A percentile compares a stretch with the other conserved stretches of the same genome.
Conservation (phyloP, 2,329 filamentous ascomycete species). For the Chaetomium strumarium region DNA sequence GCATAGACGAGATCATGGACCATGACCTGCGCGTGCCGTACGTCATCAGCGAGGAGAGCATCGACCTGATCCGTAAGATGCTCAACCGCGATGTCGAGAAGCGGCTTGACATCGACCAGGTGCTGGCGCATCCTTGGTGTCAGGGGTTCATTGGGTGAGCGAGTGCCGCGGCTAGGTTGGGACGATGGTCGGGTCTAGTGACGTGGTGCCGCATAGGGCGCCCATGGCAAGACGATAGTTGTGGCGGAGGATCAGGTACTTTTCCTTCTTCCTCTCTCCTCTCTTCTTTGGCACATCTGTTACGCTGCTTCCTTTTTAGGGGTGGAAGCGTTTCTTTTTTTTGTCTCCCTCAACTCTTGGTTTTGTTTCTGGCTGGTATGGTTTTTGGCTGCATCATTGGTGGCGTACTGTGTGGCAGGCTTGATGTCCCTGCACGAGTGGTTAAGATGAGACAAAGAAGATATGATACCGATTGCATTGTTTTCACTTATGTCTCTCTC, state of each 20-base stretch:
- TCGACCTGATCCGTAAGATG: conserved; percentile 87
- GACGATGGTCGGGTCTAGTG: not conserved
- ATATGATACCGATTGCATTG: conserved; percentile 11
- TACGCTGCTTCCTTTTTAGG: not conserved
- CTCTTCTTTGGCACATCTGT: not conserved
- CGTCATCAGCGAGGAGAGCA: conserved; percentile 82
- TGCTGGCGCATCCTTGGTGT: conserved; percentile 85
- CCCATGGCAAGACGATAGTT: not conserved
- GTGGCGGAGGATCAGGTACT: not conserved
- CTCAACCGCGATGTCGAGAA: conserved; percentile 81
- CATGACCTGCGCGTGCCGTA: conserved; percentile 89
- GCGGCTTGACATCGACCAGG: conserved; percentile 79
- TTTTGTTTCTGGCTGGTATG: not conserved
- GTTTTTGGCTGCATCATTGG: conserved; percentile 9
- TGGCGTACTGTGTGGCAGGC: not conserved
- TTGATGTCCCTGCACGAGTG: not conserved
- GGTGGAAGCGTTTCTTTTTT: conserved; percentile 2
- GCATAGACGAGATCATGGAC: conserved; percentile 98
- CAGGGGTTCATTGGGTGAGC: not conserved
- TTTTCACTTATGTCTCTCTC: not conserved
- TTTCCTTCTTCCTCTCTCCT: not conserved
- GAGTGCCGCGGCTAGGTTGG: too few species aligned
- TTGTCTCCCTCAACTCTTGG: not conserved
- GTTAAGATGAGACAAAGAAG: conserved; percentile 5
- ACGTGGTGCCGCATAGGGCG: not conserved